Percentiles rank a stretch among this genome's conserved stretches.
These are phyloP conservation scores for Nemania diffusa DNA, from an alignment of 2,329 filamentous ascomycete species.

Conservation along the genomic window DNA sequence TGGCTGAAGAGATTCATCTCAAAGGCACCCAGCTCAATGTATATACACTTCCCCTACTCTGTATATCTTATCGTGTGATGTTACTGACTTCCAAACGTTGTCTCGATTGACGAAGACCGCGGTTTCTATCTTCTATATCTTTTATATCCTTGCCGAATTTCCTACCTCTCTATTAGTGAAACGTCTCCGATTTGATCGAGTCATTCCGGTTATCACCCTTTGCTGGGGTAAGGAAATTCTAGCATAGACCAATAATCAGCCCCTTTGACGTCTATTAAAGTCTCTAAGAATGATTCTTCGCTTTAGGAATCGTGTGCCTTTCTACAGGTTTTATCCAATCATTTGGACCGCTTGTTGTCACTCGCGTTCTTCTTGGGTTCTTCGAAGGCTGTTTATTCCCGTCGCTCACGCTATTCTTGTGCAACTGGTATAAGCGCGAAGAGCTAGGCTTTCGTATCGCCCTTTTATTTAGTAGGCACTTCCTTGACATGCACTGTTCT, in stretches of 20 bases:
- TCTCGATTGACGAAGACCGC: constrained; percentile 35
- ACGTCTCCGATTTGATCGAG: constrained; percentile 43
- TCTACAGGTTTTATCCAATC: constrained; percentile 45
- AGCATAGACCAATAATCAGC: too few species aligned
- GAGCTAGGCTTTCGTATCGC: constrained; percentile 46
- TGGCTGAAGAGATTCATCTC: constrained; percentile 39
- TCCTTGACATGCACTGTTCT: background rate
- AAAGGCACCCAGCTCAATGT: constrained; percentile 40
- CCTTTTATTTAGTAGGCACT: constrained; percentile 42
- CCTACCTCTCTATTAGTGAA: constrained; percentile 43
- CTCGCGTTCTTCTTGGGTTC: constrained; percentile 45
- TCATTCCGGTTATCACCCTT: constrained; percentile 40
- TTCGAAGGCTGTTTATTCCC: constrained; percentile 49
- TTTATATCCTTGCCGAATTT: constrained; percentile 45
- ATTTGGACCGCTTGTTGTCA: constrained; percentile 43
- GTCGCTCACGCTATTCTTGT: constrained; percentile 44
- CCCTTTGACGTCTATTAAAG: background rate
- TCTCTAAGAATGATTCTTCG: background rate
- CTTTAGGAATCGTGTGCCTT: constrained; percentile 39
- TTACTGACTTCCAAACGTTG: background rate
- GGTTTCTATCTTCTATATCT: constrained; percentile 44
- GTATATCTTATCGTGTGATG: background rate
- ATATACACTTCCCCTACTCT: background rate
- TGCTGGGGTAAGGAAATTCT: constrained; percentile 39
- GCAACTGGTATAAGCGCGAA: constrained; percentile 49